These are phyloP conservation scores for Phylloporus sp. DNA, from an alignment of 768 basidiomycete genomes.

Conservation along the genomic window DNA sequence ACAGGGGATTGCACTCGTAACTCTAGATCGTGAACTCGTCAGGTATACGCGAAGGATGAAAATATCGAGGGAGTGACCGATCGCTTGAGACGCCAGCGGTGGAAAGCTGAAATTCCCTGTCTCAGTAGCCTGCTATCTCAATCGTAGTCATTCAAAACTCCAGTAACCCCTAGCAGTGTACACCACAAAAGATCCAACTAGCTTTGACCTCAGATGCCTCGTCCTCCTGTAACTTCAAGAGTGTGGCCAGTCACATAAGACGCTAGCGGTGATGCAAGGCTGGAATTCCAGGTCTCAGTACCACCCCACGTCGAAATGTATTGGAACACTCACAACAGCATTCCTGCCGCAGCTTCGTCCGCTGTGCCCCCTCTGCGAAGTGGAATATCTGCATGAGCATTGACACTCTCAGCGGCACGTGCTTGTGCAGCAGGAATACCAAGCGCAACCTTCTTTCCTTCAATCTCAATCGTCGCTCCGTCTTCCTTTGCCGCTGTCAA, in stretches of 20 bases:
- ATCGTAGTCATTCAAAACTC: too few species aligned
- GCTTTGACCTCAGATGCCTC: slow-evolving; percentile 50
- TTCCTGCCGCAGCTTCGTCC: slow-evolving; percentile 72
- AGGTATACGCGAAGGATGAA: not conserved
- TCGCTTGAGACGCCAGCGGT: too few species aligned
- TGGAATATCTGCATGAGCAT: slow-evolving; percentile 50
- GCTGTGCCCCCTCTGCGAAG: slow-evolving; percentile 61
- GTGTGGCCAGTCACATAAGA: slow-evolving; percentile 82
- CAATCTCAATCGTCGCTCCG: slow-evolving; percentile 71
- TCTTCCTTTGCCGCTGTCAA: slow-evolving; percentile 78
- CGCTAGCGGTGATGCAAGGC: slow-evolving; percentile 74
- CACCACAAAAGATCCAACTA: too few species aligned
- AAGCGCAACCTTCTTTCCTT: slow-evolving; percentile 79
- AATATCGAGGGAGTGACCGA: not conserved
- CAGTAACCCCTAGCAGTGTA: too few species aligned
- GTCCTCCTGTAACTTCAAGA: slow-evolving; percentile 79
- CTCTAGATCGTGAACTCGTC: not conserved
- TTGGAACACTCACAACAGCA: slow-evolving; percentile 63
- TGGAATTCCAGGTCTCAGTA: slow-evolving; percentile 26
- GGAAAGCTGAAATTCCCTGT: too few species aligned
- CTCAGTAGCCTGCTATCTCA: too few species aligned
- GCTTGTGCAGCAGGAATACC: slow-evolving; percentile 64
- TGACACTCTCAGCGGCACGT: slow-evolving; percentile 37
- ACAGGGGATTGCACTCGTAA: not conserved
- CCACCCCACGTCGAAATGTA: not conserved